A percentile compares a stretch with the other conserved stretches of the same genome.
Evolutionary conservation across 306 rosid genomes (phyloP).

Genomic region (Abrus precatorius): DNA sequence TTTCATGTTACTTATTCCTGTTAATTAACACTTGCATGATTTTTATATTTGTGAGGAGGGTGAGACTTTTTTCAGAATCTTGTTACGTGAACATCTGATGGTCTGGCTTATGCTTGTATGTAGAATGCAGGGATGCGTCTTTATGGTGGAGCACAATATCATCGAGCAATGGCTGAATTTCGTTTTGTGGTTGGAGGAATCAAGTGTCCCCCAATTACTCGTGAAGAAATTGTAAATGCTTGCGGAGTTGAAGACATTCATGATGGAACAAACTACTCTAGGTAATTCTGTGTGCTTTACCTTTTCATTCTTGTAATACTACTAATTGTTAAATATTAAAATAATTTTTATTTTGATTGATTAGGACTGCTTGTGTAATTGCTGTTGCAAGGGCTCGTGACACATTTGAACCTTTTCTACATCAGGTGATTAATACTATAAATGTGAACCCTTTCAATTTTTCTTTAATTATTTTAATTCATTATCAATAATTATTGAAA

Average conservation of each 20-base stretch:
- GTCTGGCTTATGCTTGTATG: constrained; percentile 38
- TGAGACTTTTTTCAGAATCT: constrained; percentile 27
- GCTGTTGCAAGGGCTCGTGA: constrained; percentile 98
- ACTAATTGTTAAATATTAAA: constrained; percentile 10
- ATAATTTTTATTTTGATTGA: constrained; percentile 36
- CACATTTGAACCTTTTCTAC: constrained; percentile 95
- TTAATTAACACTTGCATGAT: constrained; percentile 19
- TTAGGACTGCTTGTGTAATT: constrained; percentile 97
- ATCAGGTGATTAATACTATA: constrained; percentile 70
- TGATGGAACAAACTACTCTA: constrained; percentile 97
- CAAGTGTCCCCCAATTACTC: constrained; percentile 95
- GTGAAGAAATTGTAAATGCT: constrained; percentile 97
- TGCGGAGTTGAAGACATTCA: constrained; percentile 99
- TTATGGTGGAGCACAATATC: constrained; percentile 99
- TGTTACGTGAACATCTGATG: constrained; percentile 39
- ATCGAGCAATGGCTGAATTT: constrained; percentile 99
- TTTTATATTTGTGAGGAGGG: constrained; percentile 17
- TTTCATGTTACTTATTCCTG: constrained; percentile 8
- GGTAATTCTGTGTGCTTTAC: constrained; percentile 57
- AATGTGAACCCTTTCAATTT: constrained; percentile 25
- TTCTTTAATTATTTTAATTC: constrained; percentile 16
- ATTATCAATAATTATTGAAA: background rate
- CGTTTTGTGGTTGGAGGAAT: constrained; percentile 98
- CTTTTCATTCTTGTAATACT: constrained; percentile 19
- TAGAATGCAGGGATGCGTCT: constrained; percentile 99